Conservation (phyloP, 2,329 filamentous ascomycete species). For the Nemania bipapillata region DNA sequence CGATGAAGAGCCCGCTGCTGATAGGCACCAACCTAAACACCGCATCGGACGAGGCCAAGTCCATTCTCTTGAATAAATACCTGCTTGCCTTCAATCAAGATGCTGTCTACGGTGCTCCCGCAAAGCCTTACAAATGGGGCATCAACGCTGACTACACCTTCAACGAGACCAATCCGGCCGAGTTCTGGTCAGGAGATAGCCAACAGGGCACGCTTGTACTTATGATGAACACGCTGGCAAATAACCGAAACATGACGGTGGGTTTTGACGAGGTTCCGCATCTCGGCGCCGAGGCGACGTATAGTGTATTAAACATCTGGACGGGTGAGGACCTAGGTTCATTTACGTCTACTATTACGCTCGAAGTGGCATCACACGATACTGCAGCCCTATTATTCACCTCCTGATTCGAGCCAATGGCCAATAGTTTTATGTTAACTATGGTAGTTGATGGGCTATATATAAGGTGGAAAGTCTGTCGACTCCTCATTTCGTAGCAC, state of each 20-base stretch:
- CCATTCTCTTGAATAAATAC: constrained; percentile 57
- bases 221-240: constrained; percentile 58
- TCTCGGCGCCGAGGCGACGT: constrained; percentile 49
- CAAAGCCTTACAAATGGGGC: constrained; percentile 61
- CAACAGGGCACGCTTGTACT: constrained; percentile 59
- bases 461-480: neutral
- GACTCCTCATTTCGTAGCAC: no score
- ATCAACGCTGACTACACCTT: constrained; percentile 62
- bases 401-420: neutral
- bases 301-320: constrained; percentile 60
- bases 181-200: constrained; percentile 61
- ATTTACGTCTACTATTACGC: constrained; percentile 7
- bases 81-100: constrained; percentile 61
- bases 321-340: constrained; percentile 55
- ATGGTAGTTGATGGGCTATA: neutral
- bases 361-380: constrained; percentile 35
- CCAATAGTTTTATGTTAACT: neutral
- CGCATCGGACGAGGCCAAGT: constrained; percentile 53
- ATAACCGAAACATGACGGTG: constrained; percentile 52
- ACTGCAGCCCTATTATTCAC: constrained; percentile 32
- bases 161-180: constrained; percentile 60
- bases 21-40: constrained; percentile 58
- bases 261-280: constrained; percentile 59
- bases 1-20: constrained; percentile 62
- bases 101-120: constrained; percentile 54